These are phyloP conservation scores for Cylindrodendrum hubeiense DNA, from an alignment of 2,329 filamentous ascomycete species.

Conservation along the genomic window DNA sequence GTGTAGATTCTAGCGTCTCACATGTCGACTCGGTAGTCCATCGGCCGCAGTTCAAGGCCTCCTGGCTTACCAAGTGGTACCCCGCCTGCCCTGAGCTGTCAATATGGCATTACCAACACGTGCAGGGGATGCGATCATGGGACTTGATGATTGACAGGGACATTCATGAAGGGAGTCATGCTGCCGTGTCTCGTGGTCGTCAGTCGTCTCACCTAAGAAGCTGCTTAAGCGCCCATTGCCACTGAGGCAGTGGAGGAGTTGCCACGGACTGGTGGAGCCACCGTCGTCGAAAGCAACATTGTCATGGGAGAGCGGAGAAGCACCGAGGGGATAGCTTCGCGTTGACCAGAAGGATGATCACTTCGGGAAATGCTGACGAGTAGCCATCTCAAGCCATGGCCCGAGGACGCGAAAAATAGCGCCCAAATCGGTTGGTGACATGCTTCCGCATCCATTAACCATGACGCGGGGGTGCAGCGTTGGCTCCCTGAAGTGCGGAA, in stretches of 20 bases:
- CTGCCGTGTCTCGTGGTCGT: conserved; percentile 24
- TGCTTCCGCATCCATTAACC: conserved; percentile 32
- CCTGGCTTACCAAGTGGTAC: conserved; percentile 18
- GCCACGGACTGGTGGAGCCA: conserved; percentile 30
- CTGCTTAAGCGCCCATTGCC: conserved; percentile 17
- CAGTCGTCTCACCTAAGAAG: conserved; percentile 28
- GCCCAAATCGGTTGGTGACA: conserved; percentile 35
- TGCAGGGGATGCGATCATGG: conserved; percentile 11
- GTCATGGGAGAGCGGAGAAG: conserved; percentile 29
- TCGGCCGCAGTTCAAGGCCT: neutral
- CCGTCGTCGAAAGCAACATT: conserved; percentile 11
- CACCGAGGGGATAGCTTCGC: conserved; percentile 30
- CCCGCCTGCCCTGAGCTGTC: neutral
- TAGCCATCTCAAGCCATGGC: conserved; percentile 13
- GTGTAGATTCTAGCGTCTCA: conserved; percentile 31
- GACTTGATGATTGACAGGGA: conserved; percentile 3
- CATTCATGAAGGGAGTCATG: conserved; percentile 8
- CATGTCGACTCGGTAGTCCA: conserved; percentile 9
- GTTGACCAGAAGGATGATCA: conserved; percentile 25
- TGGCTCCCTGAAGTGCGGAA: conserved; percentile 33
- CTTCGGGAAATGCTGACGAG: conserved; percentile 31
- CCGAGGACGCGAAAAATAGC: conserved; percentile 25
- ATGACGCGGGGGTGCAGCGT: conserved; percentile 41
- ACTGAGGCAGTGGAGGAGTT: conserved; percentile 26
- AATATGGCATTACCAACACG: conserved; percentile 1